Conservation (phyloP, 2,329 filamentous ascomycete species). For the Zymoseptoria pseudotritici region DNA sequence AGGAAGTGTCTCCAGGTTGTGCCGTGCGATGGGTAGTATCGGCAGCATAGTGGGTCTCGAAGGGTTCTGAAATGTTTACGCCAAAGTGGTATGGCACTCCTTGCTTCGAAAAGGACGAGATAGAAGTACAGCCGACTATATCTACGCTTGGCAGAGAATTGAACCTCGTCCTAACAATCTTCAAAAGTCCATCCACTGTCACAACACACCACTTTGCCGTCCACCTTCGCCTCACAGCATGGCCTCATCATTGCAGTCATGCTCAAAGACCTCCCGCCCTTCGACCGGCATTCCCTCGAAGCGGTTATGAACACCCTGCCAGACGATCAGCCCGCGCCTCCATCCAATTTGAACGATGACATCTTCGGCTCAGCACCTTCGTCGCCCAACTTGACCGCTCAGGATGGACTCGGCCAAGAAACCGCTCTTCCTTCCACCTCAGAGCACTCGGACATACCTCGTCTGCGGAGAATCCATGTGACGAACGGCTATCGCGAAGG, state of each 20-base stretch:
- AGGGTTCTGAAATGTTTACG: too few relatives aligned
- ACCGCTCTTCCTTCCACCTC: neutral
- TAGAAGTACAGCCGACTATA: neutral
- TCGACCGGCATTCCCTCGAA: conserved; percentile 7
- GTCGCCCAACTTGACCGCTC: conserved; percentile 27
- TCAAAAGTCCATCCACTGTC: neutral
- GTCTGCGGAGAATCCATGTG: conserved; percentile 66
- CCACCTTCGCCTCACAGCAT: neutral
- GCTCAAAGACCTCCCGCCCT: conserved; percentile 25
- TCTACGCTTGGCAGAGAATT: neutral
- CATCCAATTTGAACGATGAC: conserved; percentile 34
- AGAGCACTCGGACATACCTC: conserved; percentile 59
- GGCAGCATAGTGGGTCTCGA: too few relatives aligned
- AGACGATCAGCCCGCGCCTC: neutral
- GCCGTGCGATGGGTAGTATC: too few relatives aligned
- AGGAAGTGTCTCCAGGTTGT: too few relatives aligned
- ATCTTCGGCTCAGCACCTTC: conserved; percentile 40
- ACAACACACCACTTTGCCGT: neutral
- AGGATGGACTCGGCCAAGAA: neutral
- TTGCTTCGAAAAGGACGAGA: too few relatives aligned
- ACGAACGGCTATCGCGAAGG: conserved; percentile 90
- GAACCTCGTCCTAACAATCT: neutral
- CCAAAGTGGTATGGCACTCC: too few relatives aligned
- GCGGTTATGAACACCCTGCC: conserved; percentile 17
- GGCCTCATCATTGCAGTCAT: conserved; percentile 8